Evolutionary conservation across 208 protist genomes (phyloP).

Genomic region (Balamuthia mandrillaris): DNA sequence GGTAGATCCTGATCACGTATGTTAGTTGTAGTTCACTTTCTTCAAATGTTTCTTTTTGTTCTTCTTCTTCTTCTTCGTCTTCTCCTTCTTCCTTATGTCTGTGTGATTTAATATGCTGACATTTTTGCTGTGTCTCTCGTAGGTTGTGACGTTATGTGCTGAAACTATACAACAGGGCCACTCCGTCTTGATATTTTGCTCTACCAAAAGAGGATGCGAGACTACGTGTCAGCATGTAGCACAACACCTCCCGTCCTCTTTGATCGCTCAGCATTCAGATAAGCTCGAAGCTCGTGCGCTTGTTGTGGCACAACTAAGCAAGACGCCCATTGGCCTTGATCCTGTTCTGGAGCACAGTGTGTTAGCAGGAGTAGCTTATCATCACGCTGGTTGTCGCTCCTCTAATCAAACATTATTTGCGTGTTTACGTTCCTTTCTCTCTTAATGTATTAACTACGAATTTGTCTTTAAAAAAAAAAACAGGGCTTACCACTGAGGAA

Average conservation of each 20-base stretch:
- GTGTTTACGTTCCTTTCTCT: neutral
- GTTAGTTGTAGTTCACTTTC: neutral
- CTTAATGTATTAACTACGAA: neutral
- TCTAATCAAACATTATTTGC: neutral
- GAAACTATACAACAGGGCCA: constrained; percentile 25
- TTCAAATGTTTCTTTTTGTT: neutral
- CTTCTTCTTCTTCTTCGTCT: too few relatives aligned
- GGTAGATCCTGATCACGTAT: neutral
- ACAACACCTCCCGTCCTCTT: neutral
- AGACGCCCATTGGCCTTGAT: constrained; percentile 43
- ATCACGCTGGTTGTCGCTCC: constrained; percentile 60
- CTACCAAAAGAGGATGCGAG: constrained; percentile 27
- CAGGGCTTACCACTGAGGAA: constrained; percentile 30
- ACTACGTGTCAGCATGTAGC: constrained; percentile 1
- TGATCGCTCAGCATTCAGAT: neutral
- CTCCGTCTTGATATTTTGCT: constrained; percentile 67
- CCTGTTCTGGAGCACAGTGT: constrained; percentile 32
- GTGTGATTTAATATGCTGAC: too few relatives aligned
- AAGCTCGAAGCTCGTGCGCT: neutral
- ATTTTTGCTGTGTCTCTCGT: too few relatives aligned
- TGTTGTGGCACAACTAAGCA: constrained; percentile 15
- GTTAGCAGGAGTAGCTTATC: constrained; percentile 64
- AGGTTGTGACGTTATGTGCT: neutral
- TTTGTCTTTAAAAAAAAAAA: neutral
- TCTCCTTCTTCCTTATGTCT: too few relatives aligned